These are phyloP conservation scores for Boletus rubescentipes DNA, from an alignment of 768 basidiomycete species.

Conservation along the genomic window DNA sequence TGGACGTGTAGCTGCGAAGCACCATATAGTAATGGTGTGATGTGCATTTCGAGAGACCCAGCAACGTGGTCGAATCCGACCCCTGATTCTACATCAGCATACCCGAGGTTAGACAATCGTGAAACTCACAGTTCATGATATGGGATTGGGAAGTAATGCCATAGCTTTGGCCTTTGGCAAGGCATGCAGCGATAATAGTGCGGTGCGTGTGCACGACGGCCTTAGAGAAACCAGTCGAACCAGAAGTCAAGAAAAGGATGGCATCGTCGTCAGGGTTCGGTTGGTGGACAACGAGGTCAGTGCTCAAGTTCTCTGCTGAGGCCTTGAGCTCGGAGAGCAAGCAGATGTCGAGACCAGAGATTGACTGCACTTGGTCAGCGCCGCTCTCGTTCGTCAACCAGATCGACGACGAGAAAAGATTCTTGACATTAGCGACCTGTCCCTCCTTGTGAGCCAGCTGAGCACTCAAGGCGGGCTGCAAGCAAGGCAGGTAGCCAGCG, in stretches of 20 bases:
- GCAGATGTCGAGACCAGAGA: constrained; percentile 25
- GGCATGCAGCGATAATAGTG: constrained; percentile 35
- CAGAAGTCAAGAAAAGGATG: constrained; percentile 40
- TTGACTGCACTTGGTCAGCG: constrained; percentile 24
- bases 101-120: neutral
- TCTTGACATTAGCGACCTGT: constrained; percentile 30
- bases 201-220: constrained; percentile 41
- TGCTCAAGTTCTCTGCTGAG: constrained; percentile 4
- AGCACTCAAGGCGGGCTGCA: constrained; percentile 35
- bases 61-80: constrained; percentile 49
- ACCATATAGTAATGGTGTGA: constrained; percentile 37
- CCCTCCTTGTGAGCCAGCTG: constrained; percentile 32
- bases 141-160: constrained; percentile 33
- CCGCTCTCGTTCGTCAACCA: constrained; percentile 33
- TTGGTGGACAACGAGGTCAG: constrained; percentile 19
- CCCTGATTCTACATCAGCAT: constrained; percentile 25
- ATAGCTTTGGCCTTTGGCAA: constrained; percentile 36
- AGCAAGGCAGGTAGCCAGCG: constrained; percentile 31
- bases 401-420: constrained; percentile 28
- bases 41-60: constrained; percentile 42
- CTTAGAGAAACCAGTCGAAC: constrained; percentile 47
- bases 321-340: constrained; percentile 23
- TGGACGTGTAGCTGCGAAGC: constrained; percentile 25
- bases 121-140: constrained; percentile 40
- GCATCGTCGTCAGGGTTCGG: constrained; percentile 32